Base-by-base conservation (phyloP, 306 rosid genomes). In the Phaseolus lunatus region DNA sequence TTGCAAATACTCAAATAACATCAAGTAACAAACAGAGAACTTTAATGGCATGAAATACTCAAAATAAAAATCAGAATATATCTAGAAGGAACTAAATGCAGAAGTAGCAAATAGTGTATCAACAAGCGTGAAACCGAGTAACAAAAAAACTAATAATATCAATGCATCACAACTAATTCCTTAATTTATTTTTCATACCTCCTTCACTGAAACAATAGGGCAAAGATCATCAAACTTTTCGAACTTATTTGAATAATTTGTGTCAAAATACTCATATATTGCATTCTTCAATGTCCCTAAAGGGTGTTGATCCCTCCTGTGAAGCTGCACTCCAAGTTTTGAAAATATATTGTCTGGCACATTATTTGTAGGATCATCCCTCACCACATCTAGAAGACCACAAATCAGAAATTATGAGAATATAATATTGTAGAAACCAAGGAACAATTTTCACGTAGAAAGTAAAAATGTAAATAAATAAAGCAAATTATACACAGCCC, bases 261-360 rank as follows among this genome's bases (percentile, higher is more conserved):
- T 53, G 54, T 96, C 96, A 63, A 96, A 92, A 76, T 92, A 96
- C 24, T 92, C 90, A 11, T 87, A 77, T 79, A 96, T 92, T 3
- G 90, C 90, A 80, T 96, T 96, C 93, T 90, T 96, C 69, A 96
- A 73, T 75, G 92, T 96, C 58, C 98, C 99, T 74, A 92, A 90
- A 3, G 97, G 98, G 74, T 92, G 98, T 16, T 91, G 86, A 83
- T 91, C 90, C 89, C 96, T 87, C 83, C 90, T 87, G 72, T 96
- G 99, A 79, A 96, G 96, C 78, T 96, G 96, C 96, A 91, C 69
- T 61, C 99, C 98, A 74, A 96, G 92, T 84, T 90, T 96, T 5
- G 92, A 79, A 75, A 89, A 96, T 62, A 96, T 92, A 3, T 84
- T 83, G 83, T 96, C 97, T 2, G 94, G 99, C 67, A 92, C 98